Conservation (phyloP, 164 flowering plant genomes). For the Vitis rotundifolia region DNA sequence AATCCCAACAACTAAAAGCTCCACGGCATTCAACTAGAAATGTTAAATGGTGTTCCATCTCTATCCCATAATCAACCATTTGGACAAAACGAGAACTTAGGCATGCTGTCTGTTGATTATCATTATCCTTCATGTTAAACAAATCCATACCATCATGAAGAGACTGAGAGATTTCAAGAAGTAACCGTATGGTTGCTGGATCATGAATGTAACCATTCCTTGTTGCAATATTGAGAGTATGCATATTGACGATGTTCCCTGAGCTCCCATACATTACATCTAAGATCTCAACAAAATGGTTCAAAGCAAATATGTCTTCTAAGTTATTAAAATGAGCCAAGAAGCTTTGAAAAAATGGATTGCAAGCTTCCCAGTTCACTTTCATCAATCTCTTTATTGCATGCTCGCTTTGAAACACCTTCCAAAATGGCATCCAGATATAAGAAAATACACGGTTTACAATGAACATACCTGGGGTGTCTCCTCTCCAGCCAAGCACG, state of each 20-base stretch:
- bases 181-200: constrained; percentile 64
- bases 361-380: constrained; percentile 62
- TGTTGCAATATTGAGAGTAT: constrained; percentile 63
- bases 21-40: constrained; percentile 83
- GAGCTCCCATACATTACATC: constrained; percentile 71
- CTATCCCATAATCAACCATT: constrained; percentile 73
- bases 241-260: constrained; percentile 49
- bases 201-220: constrained; percentile 59
- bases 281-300: constrained; percentile 68
- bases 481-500: no score
- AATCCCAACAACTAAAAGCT: constrained; percentile 43
- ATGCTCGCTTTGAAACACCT: constrained; percentile 50
- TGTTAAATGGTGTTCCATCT: constrained; percentile 65
- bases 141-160: constrained; percentile 59
- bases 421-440: constrained; percentile 55
- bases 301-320: constrained; percentile 60
- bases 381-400: constrained; percentile 42
- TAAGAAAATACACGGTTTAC: no score
- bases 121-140: constrained; percentile 42
- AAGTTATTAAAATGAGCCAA: constrained; percentile 53
- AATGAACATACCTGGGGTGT: no score
- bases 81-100: constrained; percentile 66
- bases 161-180: constrained; percentile 72
- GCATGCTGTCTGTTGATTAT: constrained; percentile 51
- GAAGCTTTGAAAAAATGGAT: constrained; percentile 71